phyloP scores from a whole-genome alignment of 176 grass and related monocot genomes.

The Juncus inflexus region DNA sequence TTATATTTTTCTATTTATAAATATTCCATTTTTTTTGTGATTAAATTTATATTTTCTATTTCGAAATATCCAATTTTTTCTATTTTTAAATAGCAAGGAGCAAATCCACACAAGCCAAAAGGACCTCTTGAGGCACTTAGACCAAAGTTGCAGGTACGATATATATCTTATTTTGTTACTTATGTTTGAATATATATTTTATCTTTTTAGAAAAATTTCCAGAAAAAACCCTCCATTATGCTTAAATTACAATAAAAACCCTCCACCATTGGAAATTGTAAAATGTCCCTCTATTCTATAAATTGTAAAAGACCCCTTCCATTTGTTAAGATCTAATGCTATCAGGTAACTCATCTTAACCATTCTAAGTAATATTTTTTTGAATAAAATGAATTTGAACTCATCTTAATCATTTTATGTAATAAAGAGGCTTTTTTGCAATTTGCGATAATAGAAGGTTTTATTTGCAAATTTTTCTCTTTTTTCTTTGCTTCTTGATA shows the following conservation, averaged over 20 bases:
- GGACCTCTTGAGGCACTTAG: slow-evolving; percentile 87
- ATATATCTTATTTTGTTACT: neutral
- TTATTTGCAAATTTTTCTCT: neutral
- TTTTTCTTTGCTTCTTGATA: neutral
- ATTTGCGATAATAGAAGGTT: neutral
- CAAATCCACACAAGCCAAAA: slow-evolving; percentile 66
- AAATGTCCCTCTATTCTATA: too few species aligned
- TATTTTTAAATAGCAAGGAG: slow-evolving; percentile 64
- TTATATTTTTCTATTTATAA: neutral
- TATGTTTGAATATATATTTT: neutral
- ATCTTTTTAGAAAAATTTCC: slow-evolving; percentile 7
- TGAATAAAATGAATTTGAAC: too few species aligned
- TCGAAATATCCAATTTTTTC: too few species aligned
- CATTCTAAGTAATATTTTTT: too few species aligned
- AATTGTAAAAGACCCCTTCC: too few species aligned
- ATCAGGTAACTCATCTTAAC: too few species aligned
- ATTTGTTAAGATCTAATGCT: too few species aligned
- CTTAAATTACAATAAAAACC: too few species aligned
- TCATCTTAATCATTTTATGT: too few species aligned
- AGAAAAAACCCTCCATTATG: too few species aligned
- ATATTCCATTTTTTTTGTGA: neutral
- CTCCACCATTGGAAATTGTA: too few species aligned
- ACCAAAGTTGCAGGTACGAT: slow-evolving; percentile 74
- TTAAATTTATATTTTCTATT: slow-evolving; percentile 21
- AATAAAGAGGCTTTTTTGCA: neutral